These are phyloP conservation scores for Dendrothele bispora DNA, from an alignment of 768 basidiomycete genomes.

Conservation along the genomic window DNA sequence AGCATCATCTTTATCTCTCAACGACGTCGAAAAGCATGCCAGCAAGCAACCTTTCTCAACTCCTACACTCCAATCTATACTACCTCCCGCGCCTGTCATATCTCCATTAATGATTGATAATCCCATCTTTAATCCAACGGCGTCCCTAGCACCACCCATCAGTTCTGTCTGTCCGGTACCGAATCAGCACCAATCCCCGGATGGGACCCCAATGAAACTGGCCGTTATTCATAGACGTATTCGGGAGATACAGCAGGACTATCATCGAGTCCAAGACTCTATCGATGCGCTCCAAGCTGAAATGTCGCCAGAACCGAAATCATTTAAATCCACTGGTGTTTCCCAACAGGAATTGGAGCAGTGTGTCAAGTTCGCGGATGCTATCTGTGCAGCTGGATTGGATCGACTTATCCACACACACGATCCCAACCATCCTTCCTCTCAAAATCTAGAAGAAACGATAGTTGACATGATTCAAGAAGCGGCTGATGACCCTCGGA, in stretches of 20 bases:
- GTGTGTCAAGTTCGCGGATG: not conserved
- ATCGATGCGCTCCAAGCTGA: not conserved
- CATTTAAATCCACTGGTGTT: not conserved
- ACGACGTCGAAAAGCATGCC: not conserved
- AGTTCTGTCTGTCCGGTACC: not conserved
- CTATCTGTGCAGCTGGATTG: not conserved
- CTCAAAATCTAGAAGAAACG: constrained; percentile 34
- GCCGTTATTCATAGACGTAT: constrained; percentile 1
- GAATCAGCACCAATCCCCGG: not conserved
- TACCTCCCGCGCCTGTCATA: constrained; percentile 3
- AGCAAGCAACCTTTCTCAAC: not conserved
- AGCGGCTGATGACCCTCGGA: constrained; percentile 35
- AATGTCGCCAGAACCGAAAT: not conserved
- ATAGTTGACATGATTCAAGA: constrained; percentile 43
- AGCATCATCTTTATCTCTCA: not conserved
- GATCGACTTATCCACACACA: constrained; percentile 1
- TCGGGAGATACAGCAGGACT: not conserved
- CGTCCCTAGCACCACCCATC: not conserved
- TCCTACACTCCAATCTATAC: not conserved
- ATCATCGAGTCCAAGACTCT: not conserved
- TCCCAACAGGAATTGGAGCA: constrained; percentile 3
- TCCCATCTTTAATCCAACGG: not conserved
- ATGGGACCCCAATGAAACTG: not conserved
- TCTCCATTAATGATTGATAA: not conserved
- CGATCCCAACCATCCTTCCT: constrained; percentile 2